phyloP scores from a whole-genome alignment of 805 yeast genomes.

The Jamesozyma rosinii region DNA sequence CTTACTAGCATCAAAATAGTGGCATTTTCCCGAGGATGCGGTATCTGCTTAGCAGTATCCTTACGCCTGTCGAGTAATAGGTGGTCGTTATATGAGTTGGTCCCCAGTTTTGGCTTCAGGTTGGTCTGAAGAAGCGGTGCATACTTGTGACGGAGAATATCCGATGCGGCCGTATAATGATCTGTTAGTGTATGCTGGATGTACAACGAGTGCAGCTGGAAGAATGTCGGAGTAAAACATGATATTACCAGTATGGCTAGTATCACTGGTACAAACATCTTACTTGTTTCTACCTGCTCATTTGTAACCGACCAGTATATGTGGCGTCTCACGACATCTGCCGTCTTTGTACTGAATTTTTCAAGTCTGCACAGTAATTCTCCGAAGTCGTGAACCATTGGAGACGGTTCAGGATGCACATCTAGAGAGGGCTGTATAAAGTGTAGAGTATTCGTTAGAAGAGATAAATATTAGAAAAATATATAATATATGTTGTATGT shows the following conservation, averaged over 20 bases:
- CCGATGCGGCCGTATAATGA: not conserved
- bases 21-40: slow-evolving; percentile 45
- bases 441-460: too few species aligned
- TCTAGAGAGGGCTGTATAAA: too few species aligned
- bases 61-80: not conserved
- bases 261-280: not conserved
- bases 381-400: too few species aligned
- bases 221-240: not conserved
- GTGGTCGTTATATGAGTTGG: slow-evolving; percentile 18
- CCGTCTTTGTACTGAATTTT: too few species aligned
- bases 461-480: not conserved
- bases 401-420: too few species aligned
- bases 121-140: not conserved
- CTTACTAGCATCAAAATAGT: slow-evolving; percentile 82
- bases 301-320: too few species aligned
- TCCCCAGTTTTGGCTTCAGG: slow-evolving; percentile 8
- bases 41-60: not conserved
- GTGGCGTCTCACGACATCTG: too few species aligned
- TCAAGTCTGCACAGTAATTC: too few species aligned
- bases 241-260: not conserved
- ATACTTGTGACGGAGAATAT: slow-evolving; percentile 1
- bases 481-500: not conserved
- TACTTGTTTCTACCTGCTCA: too few species aligned
- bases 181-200: not conserved
- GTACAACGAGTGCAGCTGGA: not conserved